Base-by-base conservation (phyloP, 129 eudicot genomes). In the Flaveria sonorensis region DNA sequence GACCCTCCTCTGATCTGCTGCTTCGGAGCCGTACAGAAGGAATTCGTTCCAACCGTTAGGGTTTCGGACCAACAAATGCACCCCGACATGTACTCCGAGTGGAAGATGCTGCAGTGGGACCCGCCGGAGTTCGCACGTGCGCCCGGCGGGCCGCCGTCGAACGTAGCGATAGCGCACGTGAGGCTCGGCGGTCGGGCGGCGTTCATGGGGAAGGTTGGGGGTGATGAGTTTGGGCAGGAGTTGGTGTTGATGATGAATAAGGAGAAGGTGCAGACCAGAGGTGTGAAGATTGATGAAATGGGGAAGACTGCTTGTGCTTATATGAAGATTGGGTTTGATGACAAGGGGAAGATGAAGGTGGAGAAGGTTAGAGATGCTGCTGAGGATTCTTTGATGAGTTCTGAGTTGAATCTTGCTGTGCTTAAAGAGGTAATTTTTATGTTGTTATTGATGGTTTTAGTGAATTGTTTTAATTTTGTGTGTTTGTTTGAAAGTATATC, bases 81-180 rank as follows among this genome's bases (percentile, higher is more conserved):
- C 76, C 91, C 92, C 40, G 98, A 93, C 55, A 88, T 87, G 2
- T 93, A 93, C 79, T 87, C 98, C 0, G 81, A 88, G 62, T 93
- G 98, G 98, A 93, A 93, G 36, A 88, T 88, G 92, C 74, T 90
- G 59, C 98, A 93, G 72, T 93, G 97, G 98, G 81, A 93, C 70
- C 97, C 98, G n/a, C 98, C 98, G 62, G 98, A 90, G 77, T 93
- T 93, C 68, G 89, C 68, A 16, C 72, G 98, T 71, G 96, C 98
- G 0, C 98, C 98, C 0, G 96, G 98, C 13, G 98, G 98, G 6
- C 92, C 98, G 16, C 87, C 92, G 0, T 88, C 91, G 11, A 93
- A 90, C 40, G 98, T 93, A 71, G 98, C 98, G 4, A 87, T 93
- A 13, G 85, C 98, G 0, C 92, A 88, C n/a, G 96, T 79, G 6